Conservation (phyloP, 805 yeast species). For the Wickerhamomyces strasburgensis region DNA sequence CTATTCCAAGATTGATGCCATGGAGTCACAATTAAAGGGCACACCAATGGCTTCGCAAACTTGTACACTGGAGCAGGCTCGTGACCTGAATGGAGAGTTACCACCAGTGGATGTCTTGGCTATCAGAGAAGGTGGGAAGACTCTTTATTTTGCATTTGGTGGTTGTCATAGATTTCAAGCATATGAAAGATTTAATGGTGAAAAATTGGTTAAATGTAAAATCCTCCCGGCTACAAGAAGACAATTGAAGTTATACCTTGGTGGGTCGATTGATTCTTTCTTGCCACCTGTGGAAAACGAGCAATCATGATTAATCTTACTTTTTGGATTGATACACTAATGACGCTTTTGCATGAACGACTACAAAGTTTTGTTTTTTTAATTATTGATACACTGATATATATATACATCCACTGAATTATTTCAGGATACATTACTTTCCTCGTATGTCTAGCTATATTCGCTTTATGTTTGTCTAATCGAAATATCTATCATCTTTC, state of each 20-base stretch:
- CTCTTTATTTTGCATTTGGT: conserved; percentile 76
- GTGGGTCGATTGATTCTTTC: conserved; percentile 53
- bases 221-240: conserved; percentile 69
- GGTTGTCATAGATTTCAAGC: conserved; percentile 91
- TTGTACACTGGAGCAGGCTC: conserved; percentile 39
- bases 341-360: no score
- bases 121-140: conserved; percentile 58
- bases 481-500: no score
- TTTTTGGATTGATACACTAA: no score
- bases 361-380: no score
- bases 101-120: conserved; percentile 80
- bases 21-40: conserved; percentile 69
- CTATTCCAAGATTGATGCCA: conserved; percentile 65
- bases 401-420: no score
- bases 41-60: conserved; percentile 60
- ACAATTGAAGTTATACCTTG: conserved; percentile 65
- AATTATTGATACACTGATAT: no score
- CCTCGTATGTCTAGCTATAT: no score
- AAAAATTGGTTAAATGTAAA: conserved; percentile 58
- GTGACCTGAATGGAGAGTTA: conserved; percentile 46
- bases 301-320: conserved; percentile 1
- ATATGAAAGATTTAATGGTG: conserved; percentile 51
- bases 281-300: conserved; percentile 13
- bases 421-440: no score
- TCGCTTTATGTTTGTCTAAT: no score